Base-by-base conservation (phyloP, 2,329 filamentous ascomycete genomes). In the Beauveria pseudobassiana region DNA sequence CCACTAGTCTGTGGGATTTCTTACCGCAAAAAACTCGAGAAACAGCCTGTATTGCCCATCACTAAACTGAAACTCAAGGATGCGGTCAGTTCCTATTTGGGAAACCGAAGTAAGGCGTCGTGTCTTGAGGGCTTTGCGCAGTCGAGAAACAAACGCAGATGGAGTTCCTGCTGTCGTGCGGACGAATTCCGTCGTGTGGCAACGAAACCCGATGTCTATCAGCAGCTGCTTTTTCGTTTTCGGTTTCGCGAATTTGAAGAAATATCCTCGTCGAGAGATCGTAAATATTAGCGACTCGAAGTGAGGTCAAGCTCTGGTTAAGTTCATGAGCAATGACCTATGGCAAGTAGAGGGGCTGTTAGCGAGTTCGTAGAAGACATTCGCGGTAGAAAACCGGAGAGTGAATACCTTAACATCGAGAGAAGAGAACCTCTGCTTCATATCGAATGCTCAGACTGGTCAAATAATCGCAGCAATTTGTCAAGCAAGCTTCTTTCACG, bases 281-380 rank as follows among this genome's bases (percentile, higher is more conserved):
- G 78, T 99, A 98, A 73, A 97, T 88, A 72, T 99, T 99, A 65
- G 90, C 86, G 56, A 98, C 84, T 65, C 95, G 90, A 64, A 98
- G 82, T 63, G 86, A 85, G 63, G 88, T 85, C 59, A 99, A 82
- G 66, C 82, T 84, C 65, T 84, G 80, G 63, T 91, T 88, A 65
- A 99, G 89, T 82, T 99, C 95, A 73, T 96, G 91, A 62, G 92
- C 89, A 72, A 98, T 96, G 75, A 96, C 91, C 91, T 96, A 70
- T 58, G 16, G 30, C 12, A 18, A 42, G 30, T 18, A 26, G 14
- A 22, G 49, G 42, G 22, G 34, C 12, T 50, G 63, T 56, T 14
- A 63, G 62, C 26, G 10, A 22, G 22, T 1, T 5, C 10, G 22
- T 3, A 48, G 14, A 16, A n/a, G 6, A 18, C 12, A 24, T 42